Base-by-base conservation (phyloP, 2,329 filamentous ascomycete species). In the Rhynchosporium graminicola region DNA sequence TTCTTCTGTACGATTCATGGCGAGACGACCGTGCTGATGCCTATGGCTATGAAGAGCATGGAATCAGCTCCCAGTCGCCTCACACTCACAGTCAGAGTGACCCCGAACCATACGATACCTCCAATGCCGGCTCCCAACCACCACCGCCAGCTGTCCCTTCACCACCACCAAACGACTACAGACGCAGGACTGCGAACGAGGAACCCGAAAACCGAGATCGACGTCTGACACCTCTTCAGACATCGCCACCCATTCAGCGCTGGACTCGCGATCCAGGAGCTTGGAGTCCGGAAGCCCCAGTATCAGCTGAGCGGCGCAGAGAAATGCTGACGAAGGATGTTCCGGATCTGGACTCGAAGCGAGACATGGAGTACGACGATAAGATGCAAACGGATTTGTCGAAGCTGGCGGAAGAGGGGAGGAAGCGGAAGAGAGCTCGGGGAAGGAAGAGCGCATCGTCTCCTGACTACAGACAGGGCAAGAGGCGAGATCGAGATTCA, bases 311-410 rank as follows among this genome's bases (percentile, higher is more conserved):
- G 20, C 47, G 43, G 31, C 63, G 59, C 28, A 59, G 46, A 13
- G 28, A 54, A 13, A 38, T 36, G 15, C 48, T 65, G 4, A 43
- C 43, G 6, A 42, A 48, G 15, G 57, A 56, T 13, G 40, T 60
- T n/a, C 63, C 63, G 2, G 63, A 48, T 31, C 9, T 62, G 33
- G 33, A 36, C 33, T 10, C 9, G 26, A 42, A 60, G 28, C 9
- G 38, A 4, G 56, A 62, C 29, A 48, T 46, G 36, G 51, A 40
- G 8, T 57, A 54, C 13, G 56, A 36, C 3, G 64, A 66, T 28
- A 64, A 62, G 42, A 43, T 66, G 47, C 40, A 64, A 43, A 38
- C 54, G 10, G 57, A 62, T 3, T 42, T 64, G 20, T 52, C 43
- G 4, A 45, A 42, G 48, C 13, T 61, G 12, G 40, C 55, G 13